Evolutionary conservation across 2,329 filamentous ascomycete genomes (phyloP), one percentile per base, ranked within the genome.

Genomic region (Monosporascus ibericus): DNA sequence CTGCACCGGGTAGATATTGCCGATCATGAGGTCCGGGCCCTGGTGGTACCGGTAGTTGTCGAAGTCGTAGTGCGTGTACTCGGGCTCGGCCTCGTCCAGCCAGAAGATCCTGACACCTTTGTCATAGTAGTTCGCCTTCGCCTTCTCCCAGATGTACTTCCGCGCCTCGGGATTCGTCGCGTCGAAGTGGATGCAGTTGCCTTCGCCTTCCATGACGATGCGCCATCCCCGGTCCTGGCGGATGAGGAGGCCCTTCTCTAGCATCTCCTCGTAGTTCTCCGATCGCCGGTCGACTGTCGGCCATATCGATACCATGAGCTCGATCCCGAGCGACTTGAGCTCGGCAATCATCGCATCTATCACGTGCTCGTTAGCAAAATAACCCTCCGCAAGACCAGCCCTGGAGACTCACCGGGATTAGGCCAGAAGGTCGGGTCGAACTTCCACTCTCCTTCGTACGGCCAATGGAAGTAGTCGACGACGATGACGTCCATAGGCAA

Each of bases 271-370:
- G 60, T 78, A 86, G 62, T 85, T 85, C 42, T 82, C 78, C 0
- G 78, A 82, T 2, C 65, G 61, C 14, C 72, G 74, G 50, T 86
- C 81, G 1, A 87, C 82, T 0, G 82, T 86, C 0, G 84, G 84
- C 84, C 85, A 87, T 58, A 87, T 78, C 0, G 82, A 86, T 0
- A 87, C 81, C 82, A 87, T 87, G 3, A 86, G 72, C 60, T 87
- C 82, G 46, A 87, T 77, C 0, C 75, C 72, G 54, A 87, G 65
- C 0, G 75, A 71, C 42, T 79, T 72, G 1, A 87, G 72, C 63
- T 87, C 84, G 39, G 72, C 69, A 22, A 86, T 72, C 84, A 87
- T 87, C 3, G 79, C 79, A 46, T 81, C 81, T 71, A 53, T 49
- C 37, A 22, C 40, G 17, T 11, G 15, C 14, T 22, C 2, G 22